These are phyloP conservation scores for Neurospora pannonica DNA, from an alignment of 495 filamentous ascomycete genomes.

Conservation along the genomic window DNA sequence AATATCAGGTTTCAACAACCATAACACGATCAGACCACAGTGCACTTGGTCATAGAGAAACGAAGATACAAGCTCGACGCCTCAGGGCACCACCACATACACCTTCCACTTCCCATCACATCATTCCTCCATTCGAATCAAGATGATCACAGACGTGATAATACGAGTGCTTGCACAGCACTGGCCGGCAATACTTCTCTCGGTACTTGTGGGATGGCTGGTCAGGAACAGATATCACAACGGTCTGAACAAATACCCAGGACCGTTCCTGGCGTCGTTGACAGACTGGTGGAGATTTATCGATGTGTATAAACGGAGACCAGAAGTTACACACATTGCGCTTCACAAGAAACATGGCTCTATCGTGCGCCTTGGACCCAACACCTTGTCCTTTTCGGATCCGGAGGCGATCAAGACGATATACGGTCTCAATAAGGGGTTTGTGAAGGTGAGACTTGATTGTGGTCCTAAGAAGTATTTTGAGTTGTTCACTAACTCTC, in stretches of 20 bases:
- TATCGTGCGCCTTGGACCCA: conserved; percentile 61
- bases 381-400: conserved; percentile 56
- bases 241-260: conserved; percentile 55
- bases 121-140: neutral
- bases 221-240: conserved; percentile 49
- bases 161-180: conserved; percentile 28
- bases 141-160: conserved; percentile 19
- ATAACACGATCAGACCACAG: neutral
- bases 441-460: conserved; percentile 52
- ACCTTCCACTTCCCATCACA: neutral
- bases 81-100: neutral
- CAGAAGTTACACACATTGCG: conserved; percentile 54
- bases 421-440: conserved; percentile 77
- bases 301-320: conserved; percentile 51
- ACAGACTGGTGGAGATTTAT: conserved; percentile 63
- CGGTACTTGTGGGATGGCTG: conserved; percentile 31
- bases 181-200: conserved; percentile 36
- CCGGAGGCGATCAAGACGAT: conserved; percentile 61
- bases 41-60: neutral
- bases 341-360: conserved; percentile 65
- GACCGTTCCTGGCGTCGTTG: conserved; percentile 56
- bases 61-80: neutral
- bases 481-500: conserved; percentile 14
- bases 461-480: too few relatives aligned
- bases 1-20: neutral